Conservation (phyloP, 805 yeast species). For the Candida glaebosa region DNA sequence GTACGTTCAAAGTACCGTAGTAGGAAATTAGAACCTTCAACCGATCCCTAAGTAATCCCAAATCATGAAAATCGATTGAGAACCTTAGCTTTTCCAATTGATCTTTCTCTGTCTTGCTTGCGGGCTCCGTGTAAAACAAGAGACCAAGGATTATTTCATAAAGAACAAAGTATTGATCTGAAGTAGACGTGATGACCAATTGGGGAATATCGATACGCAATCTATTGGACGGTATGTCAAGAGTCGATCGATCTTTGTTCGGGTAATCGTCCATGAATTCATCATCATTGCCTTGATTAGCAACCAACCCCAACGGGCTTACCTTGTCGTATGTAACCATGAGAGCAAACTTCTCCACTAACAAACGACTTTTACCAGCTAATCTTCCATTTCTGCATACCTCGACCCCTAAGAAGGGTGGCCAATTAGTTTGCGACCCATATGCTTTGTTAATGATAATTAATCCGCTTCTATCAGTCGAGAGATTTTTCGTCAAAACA, state of each 20-base stretch:
- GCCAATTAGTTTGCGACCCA: constrained; percentile 70
- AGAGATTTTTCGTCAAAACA: constrained; percentile 53
- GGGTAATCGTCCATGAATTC: constrained; percentile 2
- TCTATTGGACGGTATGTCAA: constrained; percentile 23
- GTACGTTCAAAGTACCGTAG: constrained; percentile 33
- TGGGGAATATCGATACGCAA: constrained; percentile 67
- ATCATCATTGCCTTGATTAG: constrained; percentile 7
- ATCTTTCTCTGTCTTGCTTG: constrained; percentile 52
- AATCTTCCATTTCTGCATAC: constrained; percentile 45
- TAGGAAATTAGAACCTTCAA: constrained; percentile 50
- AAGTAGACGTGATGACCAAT: constrained; percentile 64
- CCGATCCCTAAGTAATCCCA: constrained; percentile 44
- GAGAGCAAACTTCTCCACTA: constrained; percentile 63
- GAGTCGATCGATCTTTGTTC: constrained; percentile 1
- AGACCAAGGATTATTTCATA: constrained; percentile 62
- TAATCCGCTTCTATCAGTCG: constrained; percentile 10
- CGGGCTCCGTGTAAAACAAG: constrained; percentile 72
- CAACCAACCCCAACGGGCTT: constrained; percentile 23
- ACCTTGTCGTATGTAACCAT: constrained; percentile 53
- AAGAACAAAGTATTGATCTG: constrained; percentile 66
- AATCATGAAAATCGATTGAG: constrained; percentile 66
- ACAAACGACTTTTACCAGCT: constrained; percentile 43
- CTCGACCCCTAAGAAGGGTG: constrained; percentile 84
- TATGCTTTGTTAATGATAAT: constrained; percentile 41
- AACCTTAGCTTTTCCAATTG: constrained; percentile 63